Evolutionary conservation across 2,329 filamentous ascomycete genomes (phyloP).

Genomic region (Venturia carpophila): DNA sequence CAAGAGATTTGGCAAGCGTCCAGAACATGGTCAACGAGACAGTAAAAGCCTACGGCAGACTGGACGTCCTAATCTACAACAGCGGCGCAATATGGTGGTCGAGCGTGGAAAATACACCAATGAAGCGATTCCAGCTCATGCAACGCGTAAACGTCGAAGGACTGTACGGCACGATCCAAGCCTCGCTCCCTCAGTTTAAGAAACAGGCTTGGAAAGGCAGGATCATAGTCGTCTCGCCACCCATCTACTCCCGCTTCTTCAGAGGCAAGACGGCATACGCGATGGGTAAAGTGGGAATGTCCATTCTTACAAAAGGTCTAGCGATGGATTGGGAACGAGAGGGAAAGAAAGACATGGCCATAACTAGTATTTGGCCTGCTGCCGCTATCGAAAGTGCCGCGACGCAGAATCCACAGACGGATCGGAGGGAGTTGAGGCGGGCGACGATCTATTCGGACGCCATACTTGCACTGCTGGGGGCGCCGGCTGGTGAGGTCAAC

Average conservation of each 20-base stretch:
- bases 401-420: constrained; percentile 46
- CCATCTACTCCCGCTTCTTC: constrained; percentile 80
- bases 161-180: constrained; percentile 64
- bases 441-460: constrained; percentile 73
- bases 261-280: constrained; percentile 80
- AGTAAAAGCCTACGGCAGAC: constrained; percentile 48
- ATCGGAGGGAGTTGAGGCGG: constrained; percentile 55
- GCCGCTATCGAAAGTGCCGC: constrained; percentile 70
- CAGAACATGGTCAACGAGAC: constrained; percentile 52
- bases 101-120: constrained; percentile 61
- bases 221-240: constrained; percentile 72
- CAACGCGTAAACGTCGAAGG: constrained; percentile 52
- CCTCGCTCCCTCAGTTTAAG: constrained; percentile 57
- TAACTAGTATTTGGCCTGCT: constrained; percentile 78
- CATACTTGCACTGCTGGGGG: constrained; percentile 60
- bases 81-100: constrained; percentile 82
- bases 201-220: constrained; percentile 49
- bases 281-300: constrained; percentile 71
- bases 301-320: constrained; percentile 69
- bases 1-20: constrained; percentile 55
- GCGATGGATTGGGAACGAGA: constrained; percentile 73
- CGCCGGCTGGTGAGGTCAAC: constrained; percentile 56
- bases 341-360: constrained; percentile 59
- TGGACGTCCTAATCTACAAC: constrained; percentile 77
- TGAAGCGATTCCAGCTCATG: constrained; percentile 62